phyloP scores from a whole-genome alignment of 1,284 basidiomycete genomes.

The Ceratobasidium theobromae region DNA sequence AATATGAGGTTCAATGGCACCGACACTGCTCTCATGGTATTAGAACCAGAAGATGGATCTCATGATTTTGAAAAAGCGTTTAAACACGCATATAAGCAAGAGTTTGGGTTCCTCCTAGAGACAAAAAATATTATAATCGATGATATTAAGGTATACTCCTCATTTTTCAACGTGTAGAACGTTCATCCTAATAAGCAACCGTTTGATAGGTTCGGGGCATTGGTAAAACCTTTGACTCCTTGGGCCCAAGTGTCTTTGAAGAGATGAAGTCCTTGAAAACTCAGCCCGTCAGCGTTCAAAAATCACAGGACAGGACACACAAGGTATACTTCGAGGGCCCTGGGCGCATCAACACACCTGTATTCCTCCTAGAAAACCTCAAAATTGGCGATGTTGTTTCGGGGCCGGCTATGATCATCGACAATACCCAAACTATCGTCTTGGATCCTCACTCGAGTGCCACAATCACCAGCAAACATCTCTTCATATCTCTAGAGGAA shows the following conservation, averaged over 20 bases:
- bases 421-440: slow-evolving; percentile 90
- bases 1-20: slow-evolving; percentile 94
- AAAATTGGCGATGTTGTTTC: slow-evolving; percentile 67
- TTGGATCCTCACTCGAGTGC: slow-evolving; percentile 70
- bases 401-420: slow-evolving; percentile 89
- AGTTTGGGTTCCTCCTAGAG: slow-evolving; percentile 91
- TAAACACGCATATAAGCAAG: slow-evolving; percentile 70
- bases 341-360: slow-evolving; percentile 75
- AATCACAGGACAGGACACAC: slow-evolving; percentile 43
- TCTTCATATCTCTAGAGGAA: slow-evolving; percentile 60
- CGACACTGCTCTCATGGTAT: slow-evolving; percentile 88
- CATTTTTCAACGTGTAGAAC: background rate
- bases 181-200: background rate
- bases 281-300: slow-evolving; percentile 45
- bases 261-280: slow-evolving; percentile 60
- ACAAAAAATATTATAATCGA: slow-evolving; percentile 81
- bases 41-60: slow-evolving; percentile 55
- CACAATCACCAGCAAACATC: slow-evolving; percentile 66
- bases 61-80: slow-evolving; percentile 83
- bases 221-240: slow-evolving; percentile 84
- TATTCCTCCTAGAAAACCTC: slow-evolving; percentile 70
- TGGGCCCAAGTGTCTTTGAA: slow-evolving; percentile 77
- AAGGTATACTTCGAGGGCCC: slow-evolving; percentile 79
- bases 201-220: slow-evolving; percentile 78
- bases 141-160: slow-evolving; percentile 74